A percentile compares a stretch with the other conserved stretches of the same genome.
Conservation (phyloP, 768 basidiomycete genomes). For the Rhodotorula kratochvilovae region DNA sequence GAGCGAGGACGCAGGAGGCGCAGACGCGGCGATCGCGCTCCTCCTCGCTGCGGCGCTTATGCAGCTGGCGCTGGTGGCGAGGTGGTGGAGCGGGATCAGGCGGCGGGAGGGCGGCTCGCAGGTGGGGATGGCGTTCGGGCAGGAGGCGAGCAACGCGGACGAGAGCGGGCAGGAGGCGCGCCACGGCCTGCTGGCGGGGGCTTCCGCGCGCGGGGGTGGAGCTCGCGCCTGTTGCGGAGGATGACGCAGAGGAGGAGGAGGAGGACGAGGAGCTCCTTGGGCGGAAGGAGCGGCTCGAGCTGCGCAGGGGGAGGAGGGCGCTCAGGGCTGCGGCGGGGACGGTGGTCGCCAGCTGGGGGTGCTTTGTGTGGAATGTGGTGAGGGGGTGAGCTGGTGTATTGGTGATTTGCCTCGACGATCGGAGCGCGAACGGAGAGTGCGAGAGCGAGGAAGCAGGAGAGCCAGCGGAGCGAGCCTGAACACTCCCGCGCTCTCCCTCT, state of each 20-base stretch:
- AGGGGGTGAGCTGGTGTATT: neutral
- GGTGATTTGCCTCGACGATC: too few relatives aligned
- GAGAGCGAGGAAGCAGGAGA: too few relatives aligned
- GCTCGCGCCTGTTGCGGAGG: neutral
- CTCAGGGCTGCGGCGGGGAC: neutral
- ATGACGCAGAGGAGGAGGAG: neutral
- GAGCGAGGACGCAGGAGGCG: neutral
- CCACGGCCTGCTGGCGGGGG: neutral
- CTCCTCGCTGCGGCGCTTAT: constrained; percentile 9
- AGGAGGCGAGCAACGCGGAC: neutral
- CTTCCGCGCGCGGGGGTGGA: neutral
- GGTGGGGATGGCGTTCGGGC: too few relatives aligned
- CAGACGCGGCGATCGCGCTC: neutral
- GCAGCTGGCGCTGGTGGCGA: constrained; percentile 9
- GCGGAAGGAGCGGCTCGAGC: neutral
- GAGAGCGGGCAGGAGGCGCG: neutral
- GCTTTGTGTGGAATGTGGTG: constrained; percentile 6
- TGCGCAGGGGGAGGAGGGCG: neutral
- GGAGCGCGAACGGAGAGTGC: too few relatives aligned
- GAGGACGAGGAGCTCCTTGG: neutral
- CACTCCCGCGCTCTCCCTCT: too few relatives aligned
- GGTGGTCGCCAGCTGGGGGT: neutral
- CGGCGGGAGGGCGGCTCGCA: neutral
- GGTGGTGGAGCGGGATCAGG: constrained; percentile 10
- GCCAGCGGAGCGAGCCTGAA: too few relatives aligned